These are phyloP conservation scores for Leptographium flavum DNA, from an alignment of 2,329 filamentous ascomycete genomes.

Conservation along the genomic window DNA sequence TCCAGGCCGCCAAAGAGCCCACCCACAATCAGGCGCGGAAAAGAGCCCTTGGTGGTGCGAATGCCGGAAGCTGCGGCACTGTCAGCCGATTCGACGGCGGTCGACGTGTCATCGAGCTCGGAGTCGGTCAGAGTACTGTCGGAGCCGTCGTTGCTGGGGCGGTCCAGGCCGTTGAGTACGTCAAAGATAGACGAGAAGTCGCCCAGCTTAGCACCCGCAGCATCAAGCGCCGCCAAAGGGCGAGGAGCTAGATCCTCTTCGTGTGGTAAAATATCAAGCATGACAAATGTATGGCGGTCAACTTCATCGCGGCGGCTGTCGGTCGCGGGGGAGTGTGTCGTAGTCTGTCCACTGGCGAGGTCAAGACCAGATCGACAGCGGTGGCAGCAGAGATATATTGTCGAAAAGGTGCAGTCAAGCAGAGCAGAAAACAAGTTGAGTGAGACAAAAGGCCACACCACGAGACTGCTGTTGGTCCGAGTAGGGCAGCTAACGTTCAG, in stretches of 20 bases:
- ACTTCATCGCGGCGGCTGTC: background rate
- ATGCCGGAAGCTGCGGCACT: background rate
- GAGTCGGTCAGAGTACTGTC: background rate
- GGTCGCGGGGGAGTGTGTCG: background rate
- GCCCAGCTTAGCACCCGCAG: constrained; percentile 9
- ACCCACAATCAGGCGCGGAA: background rate
- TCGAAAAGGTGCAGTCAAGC: background rate
- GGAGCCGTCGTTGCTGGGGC: background rate
- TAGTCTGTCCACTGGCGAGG: background rate
- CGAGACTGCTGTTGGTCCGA: no score
- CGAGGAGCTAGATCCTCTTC: background rate
- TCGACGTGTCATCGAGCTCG: background rate
- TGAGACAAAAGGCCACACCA: no score
- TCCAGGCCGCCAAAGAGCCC: constrained; percentile 9
- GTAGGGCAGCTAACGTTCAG: no score
- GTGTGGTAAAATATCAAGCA: background rate
- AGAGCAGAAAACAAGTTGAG: no score
- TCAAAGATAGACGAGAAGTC: constrained; percentile 7
- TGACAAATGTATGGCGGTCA: background rate
- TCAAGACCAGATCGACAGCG: background rate
- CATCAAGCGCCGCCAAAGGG: background rate
- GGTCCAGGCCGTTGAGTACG: background rate
- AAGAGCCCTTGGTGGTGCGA: background rate
- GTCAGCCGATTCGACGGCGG: background rate
- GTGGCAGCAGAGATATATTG: background rate